Evolutionary conservation across 352 stramenopile genomes (phyloP).

Genomic region (Halophytophthora polymorphica): DNA sequence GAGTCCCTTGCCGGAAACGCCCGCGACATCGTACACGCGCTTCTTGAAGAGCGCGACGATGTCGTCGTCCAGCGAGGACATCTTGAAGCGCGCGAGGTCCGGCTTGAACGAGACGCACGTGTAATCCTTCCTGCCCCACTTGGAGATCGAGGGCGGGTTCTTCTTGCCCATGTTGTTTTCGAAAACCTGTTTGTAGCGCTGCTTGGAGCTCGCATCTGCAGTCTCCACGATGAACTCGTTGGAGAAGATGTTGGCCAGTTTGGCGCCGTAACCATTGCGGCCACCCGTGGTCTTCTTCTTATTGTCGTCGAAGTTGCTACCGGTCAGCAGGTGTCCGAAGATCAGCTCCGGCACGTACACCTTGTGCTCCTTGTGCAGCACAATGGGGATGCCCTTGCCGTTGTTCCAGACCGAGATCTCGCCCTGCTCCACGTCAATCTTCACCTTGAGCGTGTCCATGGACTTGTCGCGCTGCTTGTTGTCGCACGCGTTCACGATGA

Average conservation of each 20-base stretch:
- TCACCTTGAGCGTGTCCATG: slow-evolving; percentile 94
- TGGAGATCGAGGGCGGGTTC: slow-evolving; percentile 83
- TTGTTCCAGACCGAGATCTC: slow-evolving; percentile 98
- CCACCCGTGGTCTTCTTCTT: slow-evolving; percentile 95
- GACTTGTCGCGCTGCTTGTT: slow-evolving; percentile 99
- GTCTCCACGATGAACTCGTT: slow-evolving; percentile 99
- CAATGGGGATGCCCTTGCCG: slow-evolving; percentile 96
- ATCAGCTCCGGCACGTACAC: slow-evolving; percentile 98
- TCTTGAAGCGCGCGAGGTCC: slow-evolving; percentile 93
- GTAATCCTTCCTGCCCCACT: slow-evolving; percentile 86
- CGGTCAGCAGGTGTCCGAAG: slow-evolving; percentile 97
- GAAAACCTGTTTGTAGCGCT: slow-evolving; percentile 93
- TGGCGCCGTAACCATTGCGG: slow-evolving; percentile 97
- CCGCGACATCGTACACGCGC: slow-evolving; percentile 96
- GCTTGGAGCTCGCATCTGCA: slow-evolving; percentile 88
- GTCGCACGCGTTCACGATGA: slow-evolving; percentile 99
- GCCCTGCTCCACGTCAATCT: slow-evolving; percentile 90
- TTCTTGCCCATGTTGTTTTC: slow-evolving; percentile 94
- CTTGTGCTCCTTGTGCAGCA: slow-evolving; percentile 96
- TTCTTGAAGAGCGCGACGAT: slow-evolving; percentile 97
- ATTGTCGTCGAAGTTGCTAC: slow-evolving; percentile 98
- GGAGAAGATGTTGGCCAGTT: slow-evolving; percentile 99
- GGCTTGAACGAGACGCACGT: slow-evolving; percentile 97
- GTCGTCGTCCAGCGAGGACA: slow-evolving; percentile 89
- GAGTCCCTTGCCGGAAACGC: slow-evolving; percentile 90